A percentile compares a stretch with the other conserved stretches of the same genome.
These are phyloP conservation scores for Vickermania ingenoplastis DNA, from an alignment of 208 protist species.

Conservation along the genomic window DNA sequence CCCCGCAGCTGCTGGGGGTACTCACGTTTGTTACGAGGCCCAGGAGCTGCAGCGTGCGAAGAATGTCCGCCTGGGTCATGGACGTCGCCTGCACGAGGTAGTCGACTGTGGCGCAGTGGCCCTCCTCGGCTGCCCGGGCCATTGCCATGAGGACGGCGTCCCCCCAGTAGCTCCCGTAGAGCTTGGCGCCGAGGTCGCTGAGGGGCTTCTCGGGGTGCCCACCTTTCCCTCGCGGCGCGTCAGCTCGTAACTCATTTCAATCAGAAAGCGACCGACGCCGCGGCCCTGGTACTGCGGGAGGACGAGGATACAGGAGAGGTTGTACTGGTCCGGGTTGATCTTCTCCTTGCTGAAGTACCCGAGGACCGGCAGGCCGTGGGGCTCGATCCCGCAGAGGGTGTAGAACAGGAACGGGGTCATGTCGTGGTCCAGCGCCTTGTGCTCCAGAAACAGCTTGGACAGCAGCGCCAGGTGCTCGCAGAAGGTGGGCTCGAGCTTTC, in stretches of 20 bases:
- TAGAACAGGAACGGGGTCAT: constrained; percentile 99
- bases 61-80: constrained; percentile 67
- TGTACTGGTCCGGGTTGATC: constrained; percentile 94
- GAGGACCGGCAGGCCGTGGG: constrained; percentile 92
- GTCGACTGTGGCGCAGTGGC: constrained; percentile 64
- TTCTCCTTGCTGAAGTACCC: constrained; percentile 99
- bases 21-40: constrained; percentile 23
- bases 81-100: constrained; percentile 75
- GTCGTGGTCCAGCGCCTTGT: constrained; percentile 99
- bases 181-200: constrained; percentile 96
- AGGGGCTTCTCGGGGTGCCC: constrained; percentile 99
- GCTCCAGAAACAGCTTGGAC: constrained; percentile 99
- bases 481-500: constrained; percentile 94
- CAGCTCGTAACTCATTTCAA: constrained; percentile 98
- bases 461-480: constrained; percentile 98
- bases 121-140: constrained; percentile 62
- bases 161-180: constrained; percentile 92
- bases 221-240: constrained; percentile 92
- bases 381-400: constrained; percentile 92
- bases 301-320: constrained; percentile 98
- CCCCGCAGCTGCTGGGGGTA: constrained; percentile 59
- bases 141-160: constrained; percentile 79
- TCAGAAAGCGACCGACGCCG: constrained; percentile 98
- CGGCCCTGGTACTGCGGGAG: constrained; percentile 94
- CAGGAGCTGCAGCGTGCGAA: constrained; percentile 64